These are phyloP conservation scores for Omphalotus olearius DNA, from an alignment of 1,284 basidiomycete genomes.

Conservation along the genomic window DNA sequence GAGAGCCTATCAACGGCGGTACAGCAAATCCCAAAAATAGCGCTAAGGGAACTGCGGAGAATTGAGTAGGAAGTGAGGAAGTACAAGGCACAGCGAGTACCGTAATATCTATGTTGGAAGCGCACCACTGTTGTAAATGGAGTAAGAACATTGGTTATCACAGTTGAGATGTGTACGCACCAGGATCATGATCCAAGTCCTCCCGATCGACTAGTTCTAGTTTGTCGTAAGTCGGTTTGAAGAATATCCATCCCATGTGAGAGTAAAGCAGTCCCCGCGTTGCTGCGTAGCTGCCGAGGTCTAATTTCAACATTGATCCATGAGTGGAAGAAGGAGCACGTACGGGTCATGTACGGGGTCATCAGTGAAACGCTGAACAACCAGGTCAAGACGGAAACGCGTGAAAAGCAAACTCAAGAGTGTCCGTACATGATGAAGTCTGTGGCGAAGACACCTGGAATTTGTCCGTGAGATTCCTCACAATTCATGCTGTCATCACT, in stretches of 20 bases:
- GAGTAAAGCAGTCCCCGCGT: conserved; percentile 70
- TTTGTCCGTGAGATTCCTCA: not conserved
- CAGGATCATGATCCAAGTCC: conserved; percentile 69
- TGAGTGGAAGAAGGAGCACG: conserved; percentile 19
- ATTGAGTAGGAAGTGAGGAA: not conserved
- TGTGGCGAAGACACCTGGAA: conserved; percentile 68
- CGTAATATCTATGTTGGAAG: conserved; percentile 70
- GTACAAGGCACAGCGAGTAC: conserved; percentile 25
- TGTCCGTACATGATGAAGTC: conserved; percentile 64
- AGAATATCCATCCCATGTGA: conserved; percentile 85
- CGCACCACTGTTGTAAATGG: conserved; percentile 57
- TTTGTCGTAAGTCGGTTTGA: conserved; percentile 64
- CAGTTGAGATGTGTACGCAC: conserved; percentile 30
- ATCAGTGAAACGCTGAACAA: conserved; percentile 65
- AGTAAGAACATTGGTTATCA: not conserved
- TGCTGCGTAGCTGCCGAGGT: conserved; percentile 55
- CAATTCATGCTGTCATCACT: not conserved
- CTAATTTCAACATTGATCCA: conserved; percentile 9
- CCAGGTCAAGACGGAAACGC: not conserved
- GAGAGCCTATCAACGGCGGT: conserved; percentile 47
- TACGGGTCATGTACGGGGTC: conserved; percentile 71
- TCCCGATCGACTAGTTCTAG: conserved; percentile 62
- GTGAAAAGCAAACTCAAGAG: not conserved
- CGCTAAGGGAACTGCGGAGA: conserved; percentile 49
- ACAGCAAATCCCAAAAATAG: conserved; percentile 55